A percentile compares a stretch with the other conserved stretches of the same genome.
Evolutionary conservation across 768 basidiomycete genomes (phyloP).

Genomic region (Boletus speciosus): DNA sequence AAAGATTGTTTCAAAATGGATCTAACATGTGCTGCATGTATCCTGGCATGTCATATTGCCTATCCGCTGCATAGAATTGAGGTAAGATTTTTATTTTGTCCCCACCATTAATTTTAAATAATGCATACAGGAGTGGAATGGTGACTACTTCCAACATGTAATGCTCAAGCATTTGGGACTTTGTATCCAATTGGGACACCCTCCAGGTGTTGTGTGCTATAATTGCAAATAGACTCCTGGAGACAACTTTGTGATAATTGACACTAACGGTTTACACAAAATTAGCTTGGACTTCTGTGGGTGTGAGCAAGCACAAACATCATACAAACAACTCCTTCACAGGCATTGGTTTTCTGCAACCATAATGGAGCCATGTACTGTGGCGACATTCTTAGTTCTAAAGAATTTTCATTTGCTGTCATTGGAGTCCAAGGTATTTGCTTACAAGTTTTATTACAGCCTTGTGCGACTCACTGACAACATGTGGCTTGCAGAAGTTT

Average conservation of each 20-base stretch:
- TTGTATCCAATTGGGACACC: neutral
- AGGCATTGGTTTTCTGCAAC: neutral
- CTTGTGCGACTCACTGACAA: neutral
- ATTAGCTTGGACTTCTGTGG: neutral
- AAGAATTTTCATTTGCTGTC: slow-evolving; percentile 1
- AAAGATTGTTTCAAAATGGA: neutral
- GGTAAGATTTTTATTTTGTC: neutral
- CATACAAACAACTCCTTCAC: neutral
- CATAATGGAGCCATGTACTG: neutral
- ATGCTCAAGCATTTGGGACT: neutral
- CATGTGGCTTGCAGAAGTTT: too few species aligned
- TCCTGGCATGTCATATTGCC: neutral
- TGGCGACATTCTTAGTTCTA: neutral
- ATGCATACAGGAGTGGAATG: neutral
- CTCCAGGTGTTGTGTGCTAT: neutral
- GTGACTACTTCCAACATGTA: neutral
- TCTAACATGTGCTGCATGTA: neutral
- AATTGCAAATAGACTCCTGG: neutral
- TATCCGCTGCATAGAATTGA: neutral
- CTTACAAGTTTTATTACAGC: neutral
- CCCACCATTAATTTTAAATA: neutral
- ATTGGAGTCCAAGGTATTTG: neutral
- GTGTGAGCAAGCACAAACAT: neutral
- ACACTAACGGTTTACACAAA: neutral
- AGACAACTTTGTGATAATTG: neutral